Base-by-base conservation (phyloP, 2,329 filamentous ascomycete genomes). In the Trichoderma lentiforme region DNA sequence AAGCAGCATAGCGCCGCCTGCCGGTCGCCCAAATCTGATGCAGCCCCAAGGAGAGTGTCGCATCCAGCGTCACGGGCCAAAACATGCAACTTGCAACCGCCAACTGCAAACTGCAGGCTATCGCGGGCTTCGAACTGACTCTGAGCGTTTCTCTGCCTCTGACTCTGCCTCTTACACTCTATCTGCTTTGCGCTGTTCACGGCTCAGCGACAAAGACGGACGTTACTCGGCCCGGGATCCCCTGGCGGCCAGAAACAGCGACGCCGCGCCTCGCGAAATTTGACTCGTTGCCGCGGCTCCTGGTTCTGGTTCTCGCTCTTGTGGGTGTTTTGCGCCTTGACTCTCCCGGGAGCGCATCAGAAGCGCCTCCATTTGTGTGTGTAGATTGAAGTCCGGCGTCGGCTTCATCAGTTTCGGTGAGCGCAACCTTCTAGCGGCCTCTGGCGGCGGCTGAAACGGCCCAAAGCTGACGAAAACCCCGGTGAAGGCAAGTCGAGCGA, bases 31-130 rank as follows among this genome's bases (percentile, higher is more conserved):
- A 47, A 67, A 62, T 61, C 30, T 62, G 43, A 63, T 66, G 71
- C 53, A 72, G 64, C 69, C 71, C 62, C 21, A 69, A 73, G 71
- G 58, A 60, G 67, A 63, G 39, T 72, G 72, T 71, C 74, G 73
- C 74, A 76, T 75, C 74, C 71, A 72, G 71, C 69, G 74, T 76
- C 77, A 77, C 76, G 73, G 74, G 77, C 76, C 76, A 77, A 77
- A 77, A 77, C 77, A 77, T 69, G 64, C 70, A 73, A 72, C 70
- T 43, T 58, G 43, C 72, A 73, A 71, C 65, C 70, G 73, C 70
- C 72, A 69, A 64, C 58, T 56, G 51, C 69, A 65, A 69, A 64
- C 58, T 56, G 51, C 69, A 65, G 73, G 58, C 58, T 67, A 73
- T 69, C 30, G 70, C 72, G 53, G 71, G 32, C 66, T 66, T 43